Base-by-base conservation (phyloP, 129 eudicot genomes). In the Flaveria trinervia region DNA sequence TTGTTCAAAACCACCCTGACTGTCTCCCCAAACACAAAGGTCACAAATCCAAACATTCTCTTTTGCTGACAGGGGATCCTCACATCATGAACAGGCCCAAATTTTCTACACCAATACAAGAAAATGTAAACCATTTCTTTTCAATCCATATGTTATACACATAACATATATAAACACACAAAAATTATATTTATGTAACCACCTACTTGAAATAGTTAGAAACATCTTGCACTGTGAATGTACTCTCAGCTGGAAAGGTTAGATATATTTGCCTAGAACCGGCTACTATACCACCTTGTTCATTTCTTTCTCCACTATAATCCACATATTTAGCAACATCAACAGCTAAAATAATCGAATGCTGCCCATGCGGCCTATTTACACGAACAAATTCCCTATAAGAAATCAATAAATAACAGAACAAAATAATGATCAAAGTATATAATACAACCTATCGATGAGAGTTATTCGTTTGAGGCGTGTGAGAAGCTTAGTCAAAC, bases 401-500 rank as follows among this genome's bases (percentile, higher is more conserved):
- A 50, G 36, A 33, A 56, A 66, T 45, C 60, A 57, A 73, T 68
- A 54, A 16, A 20, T 30, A 65, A 7, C 45, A 20, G 51, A 43
- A 23, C 3, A 55, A 61, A 71, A 61, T 13, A 59, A 33, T 33
- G 20, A 9, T 25, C 12, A 14, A 39, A 0, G 15, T 66, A 16
- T 69, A 18, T 18, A 48, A 26, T 65, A 30, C 3, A 52, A 93
- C 96, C 95, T 86, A 80, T 93, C 98, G 18, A 93, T 91, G 25
- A 93, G 87, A 2, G 86, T 79, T 57, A 91, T 86, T 65, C 86
- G 82, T 73, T 82, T 93, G 80, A 93, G 70, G 33, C 93, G 88
- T 14, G 97, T 96, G 30, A 93, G 97, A 82, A 93, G 98, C 81
- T 87, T 91, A 2, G 97, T 93, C 85, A 93, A 84, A 67, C 93